Evolutionary conservation across 345 rosid genomes (phyloP).

Genomic region (Clarkia xantiana): DNA sequence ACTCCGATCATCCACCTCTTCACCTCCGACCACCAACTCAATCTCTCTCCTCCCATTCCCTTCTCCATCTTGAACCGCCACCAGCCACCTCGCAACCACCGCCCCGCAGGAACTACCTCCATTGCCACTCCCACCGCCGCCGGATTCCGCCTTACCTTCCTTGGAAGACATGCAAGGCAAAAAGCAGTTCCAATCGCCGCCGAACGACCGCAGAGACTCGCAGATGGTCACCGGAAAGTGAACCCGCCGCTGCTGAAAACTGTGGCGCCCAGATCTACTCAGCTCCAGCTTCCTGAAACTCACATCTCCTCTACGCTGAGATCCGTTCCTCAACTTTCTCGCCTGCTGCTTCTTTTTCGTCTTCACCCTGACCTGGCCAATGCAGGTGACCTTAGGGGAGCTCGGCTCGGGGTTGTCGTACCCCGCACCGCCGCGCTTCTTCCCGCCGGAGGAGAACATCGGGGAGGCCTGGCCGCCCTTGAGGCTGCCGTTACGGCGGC

Average conservation of each 20-base stretch:
- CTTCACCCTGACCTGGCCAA: constrained; percentile 97
- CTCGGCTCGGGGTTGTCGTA: constrained; percentile 80
- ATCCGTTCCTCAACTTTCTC: constrained; percentile 56
- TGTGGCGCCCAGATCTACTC: constrained; percentile 8
- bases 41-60: constrained; percentile 52
- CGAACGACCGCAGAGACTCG: constrained; percentile 63
- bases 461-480: constrained; percentile 76
- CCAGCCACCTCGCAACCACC: constrained; percentile 69
- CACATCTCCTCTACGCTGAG: constrained; percentile 45
- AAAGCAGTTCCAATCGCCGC: constrained; percentile 81
- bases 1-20: constrained; percentile 20
- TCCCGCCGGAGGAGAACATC: constrained; percentile 50
- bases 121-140: constrained; percentile 3
- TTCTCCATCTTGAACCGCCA: constrained; percentile 60
- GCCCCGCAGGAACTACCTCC: constrained; percentile 42
- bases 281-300: constrained; percentile 51
- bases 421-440: constrained; percentile 40
- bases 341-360: constrained; percentile 62
- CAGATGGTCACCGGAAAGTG: constrained; percentile 75
- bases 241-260: constrained; percentile 43
- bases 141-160: constrained; percentile 14
- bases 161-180: constrained; percentile 44
- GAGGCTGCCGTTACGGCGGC: constrained; percentile 67
- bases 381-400: constrained; percentile 92
- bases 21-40: constrained; percentile 23